Base-by-base conservation (phyloP, 768 basidiomycete genomes). In the Rhodosporidiobolus odoratus region DNA sequence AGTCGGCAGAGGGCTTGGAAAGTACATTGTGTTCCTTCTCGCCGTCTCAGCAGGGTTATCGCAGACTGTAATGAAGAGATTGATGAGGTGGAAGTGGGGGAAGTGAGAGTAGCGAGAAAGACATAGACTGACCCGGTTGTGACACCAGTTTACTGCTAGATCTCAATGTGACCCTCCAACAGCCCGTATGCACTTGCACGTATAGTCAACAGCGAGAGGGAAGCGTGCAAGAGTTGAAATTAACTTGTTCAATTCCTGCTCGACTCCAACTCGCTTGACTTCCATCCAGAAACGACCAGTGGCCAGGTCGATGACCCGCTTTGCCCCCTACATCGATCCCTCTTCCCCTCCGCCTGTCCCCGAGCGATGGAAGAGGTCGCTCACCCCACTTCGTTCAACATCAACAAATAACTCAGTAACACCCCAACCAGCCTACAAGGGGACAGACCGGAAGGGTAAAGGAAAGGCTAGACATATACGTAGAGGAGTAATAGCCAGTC, bases 1-100 rank as follows among this genome's bases (percentile, higher is more conserved):
- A 6, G 73, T 70, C 2, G 73, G 73, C 2, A 74, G 63, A 0
- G 73, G 73, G 10, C 68, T 70, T 6, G 73, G 69, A 47, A 74
- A 74, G 62, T 74, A 70, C 73, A 73, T 71, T 16, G 45, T 21
- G n/a, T 7, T 16, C 23, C n/a, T 27, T 3, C 34, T 4, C 38
- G 27, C 2, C 21, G 3, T 27, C 7, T 43, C 43, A 12, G 12
- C 21, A 12, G 12, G 43, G 43, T 21, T 12, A 21, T 21, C 12
- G 43, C 12, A 43, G 38, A 23, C 2, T 15, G 38, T 41, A 10
- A 34, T 52, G 54, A 2, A 10, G 47, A 7, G 17, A 23, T 9
- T 12, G 45, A 35, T 47, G 43, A 61, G 59, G 13, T 23, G 32
- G 59, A 38, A 45, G 45, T 35, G 32, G 59, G 21, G 59, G 21